These are phyloP conservation scores for Chlorella vulgaris DNA, from an alignment of 139 green algal genomes.

Conservation along the genomic window DNA sequence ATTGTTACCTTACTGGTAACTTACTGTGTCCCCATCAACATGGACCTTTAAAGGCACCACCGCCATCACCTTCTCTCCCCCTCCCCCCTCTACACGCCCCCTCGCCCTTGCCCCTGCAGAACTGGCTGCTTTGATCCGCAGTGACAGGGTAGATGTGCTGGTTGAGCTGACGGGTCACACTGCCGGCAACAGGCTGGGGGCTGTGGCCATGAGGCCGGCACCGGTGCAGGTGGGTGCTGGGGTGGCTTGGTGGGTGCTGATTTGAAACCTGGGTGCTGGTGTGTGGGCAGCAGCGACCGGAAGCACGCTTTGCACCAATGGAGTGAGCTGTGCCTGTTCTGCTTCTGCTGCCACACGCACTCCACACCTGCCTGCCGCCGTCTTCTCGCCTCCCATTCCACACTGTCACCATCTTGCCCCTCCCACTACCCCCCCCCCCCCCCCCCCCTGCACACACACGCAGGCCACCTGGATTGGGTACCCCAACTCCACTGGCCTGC, in stretches of 20 bases:
- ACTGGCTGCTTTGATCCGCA: conserved; percentile 69
- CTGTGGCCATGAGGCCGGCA: conserved; percentile 80
- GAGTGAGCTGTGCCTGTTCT: not conserved
- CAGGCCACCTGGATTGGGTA: conserved; percentile 99
- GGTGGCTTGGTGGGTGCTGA: not conserved
- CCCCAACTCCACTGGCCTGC: conserved; percentile 94
- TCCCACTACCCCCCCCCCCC: not conserved
- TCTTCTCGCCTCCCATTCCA: not conserved
- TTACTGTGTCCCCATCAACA: too few species aligned
- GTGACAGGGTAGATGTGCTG: conserved; percentile 86
- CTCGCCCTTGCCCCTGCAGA: conserved; percentile 9
- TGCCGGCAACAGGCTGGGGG: conserved; percentile 93
- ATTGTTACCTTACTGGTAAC: too few species aligned
- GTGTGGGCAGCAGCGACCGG: not conserved
- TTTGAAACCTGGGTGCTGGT: too few species aligned
- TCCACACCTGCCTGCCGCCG: not conserved
- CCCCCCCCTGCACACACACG: not conserved
- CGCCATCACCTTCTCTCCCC: not conserved
- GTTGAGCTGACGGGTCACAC: conserved; percentile 98
- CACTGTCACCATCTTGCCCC: not conserved
- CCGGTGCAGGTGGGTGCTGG: conserved; percentile 73
- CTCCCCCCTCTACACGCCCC: not conserved
- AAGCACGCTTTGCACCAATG: not conserved
- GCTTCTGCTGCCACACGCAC: not conserved
- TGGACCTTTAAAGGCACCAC: not conserved